Evolutionary conservation across 495 filamentous ascomycete species (phyloP).

Genomic region (Hapsidospora chrysogenum): DNA sequence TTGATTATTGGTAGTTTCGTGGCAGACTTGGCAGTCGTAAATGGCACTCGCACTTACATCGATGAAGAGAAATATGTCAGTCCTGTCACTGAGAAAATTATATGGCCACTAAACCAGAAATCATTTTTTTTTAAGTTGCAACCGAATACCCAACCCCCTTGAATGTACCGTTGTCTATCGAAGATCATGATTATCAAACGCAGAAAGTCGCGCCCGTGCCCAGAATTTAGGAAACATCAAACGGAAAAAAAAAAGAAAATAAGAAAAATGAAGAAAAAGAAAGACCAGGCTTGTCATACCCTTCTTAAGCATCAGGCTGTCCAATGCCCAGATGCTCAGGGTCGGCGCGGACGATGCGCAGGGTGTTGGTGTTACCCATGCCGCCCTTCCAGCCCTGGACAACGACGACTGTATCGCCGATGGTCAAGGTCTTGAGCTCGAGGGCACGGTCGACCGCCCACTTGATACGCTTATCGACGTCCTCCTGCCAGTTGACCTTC

Average conservation of each 20-base stretch:
- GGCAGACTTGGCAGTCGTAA: no score
- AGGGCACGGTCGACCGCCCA: constrained; percentile 83
- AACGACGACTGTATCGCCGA: constrained; percentile 77
- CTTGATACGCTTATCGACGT: constrained; percentile 89
- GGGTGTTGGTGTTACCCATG: constrained; percentile 93
- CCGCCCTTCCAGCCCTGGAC: constrained; percentile 97
- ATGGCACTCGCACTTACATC: background rate
- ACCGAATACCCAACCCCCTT: background rate
- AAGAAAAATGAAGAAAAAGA: background rate
- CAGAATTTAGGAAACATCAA: no score
- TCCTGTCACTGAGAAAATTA: background rate
- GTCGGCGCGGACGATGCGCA: constrained; percentile 41
- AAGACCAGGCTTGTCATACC: background rate
- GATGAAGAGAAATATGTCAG: background rate
- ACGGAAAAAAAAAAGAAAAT: background rate
- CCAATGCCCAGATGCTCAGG: constrained; percentile 20
- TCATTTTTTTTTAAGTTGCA: background rate
- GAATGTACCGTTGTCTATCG: no score
- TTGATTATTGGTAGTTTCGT: no score
- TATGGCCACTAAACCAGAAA: no score
- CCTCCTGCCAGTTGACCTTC: constrained; percentile 86
- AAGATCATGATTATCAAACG: no score
- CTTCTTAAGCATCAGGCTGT: constrained; percentile 1
- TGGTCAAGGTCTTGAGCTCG: constrained; percentile 62
- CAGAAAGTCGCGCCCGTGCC: no score